Conservation (phyloP, 1,139 yeast species). For the Hyphopichia burtonii region DNA sequence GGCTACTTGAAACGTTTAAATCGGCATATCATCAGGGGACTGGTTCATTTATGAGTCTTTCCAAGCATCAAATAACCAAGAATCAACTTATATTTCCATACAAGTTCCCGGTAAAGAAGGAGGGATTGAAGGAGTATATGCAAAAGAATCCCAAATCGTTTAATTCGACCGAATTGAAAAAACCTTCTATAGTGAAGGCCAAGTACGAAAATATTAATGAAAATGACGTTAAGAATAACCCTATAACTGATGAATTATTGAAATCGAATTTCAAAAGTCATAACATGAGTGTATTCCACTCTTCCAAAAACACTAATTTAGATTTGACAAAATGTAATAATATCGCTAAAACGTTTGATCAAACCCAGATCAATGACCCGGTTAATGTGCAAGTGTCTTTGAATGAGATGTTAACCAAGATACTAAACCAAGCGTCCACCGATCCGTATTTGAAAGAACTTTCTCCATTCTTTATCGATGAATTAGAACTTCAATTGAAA, state of each 20-base stretch:
- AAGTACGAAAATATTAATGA: not conserved
- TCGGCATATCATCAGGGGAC: conserved; percentile 12
- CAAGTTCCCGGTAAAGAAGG: conserved; percentile 12
- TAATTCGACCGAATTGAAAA: conserved; percentile 9
- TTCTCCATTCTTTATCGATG: conserved; percentile 23
- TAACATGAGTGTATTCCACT: conserved; percentile 17
- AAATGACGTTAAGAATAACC: not conserved
- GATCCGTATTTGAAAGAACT: conserved; percentile 24
- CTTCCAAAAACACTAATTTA: conserved; percentile 14
- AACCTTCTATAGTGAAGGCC: conserved; percentile 13
- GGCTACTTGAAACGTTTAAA: conserved; percentile 8
- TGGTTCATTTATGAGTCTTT: conserved; percentile 8
- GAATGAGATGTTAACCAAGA: conserved; percentile 14
- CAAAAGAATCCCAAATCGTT: conserved; percentile 8
- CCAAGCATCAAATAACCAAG: conserved; percentile 11
- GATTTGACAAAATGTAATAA: conserved; percentile 16
- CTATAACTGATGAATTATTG: not conserved
- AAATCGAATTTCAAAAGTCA: conserved; percentile 14
- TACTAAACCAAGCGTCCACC: conserved; percentile 12
- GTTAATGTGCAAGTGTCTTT: conserved; percentile 19
- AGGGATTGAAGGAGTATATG: conserved; percentile 13
- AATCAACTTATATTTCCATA: conserved; percentile 22
- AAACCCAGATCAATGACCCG: conserved; percentile 18
- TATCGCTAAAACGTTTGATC: conserved; percentile 8
- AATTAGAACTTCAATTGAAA: conserved; percentile 24